Evolutionary conservation across 2,329 filamentous ascomycete species (phyloP).

Genomic region (Monilinia polystroma): DNA sequence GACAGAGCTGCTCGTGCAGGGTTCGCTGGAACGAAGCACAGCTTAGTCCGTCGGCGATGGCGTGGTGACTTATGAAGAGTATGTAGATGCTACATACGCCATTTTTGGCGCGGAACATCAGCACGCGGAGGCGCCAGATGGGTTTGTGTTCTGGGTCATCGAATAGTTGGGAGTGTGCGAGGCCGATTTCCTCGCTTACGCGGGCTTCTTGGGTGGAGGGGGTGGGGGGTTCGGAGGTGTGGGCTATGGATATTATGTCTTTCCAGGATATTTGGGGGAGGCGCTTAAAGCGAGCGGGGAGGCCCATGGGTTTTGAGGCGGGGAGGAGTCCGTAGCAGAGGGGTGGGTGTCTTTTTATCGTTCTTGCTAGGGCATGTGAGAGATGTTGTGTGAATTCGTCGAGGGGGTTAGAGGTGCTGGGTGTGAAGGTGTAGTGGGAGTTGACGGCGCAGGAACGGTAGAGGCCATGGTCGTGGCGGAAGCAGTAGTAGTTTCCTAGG

Average conservation of each 20-base stretch:
- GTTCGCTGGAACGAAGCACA: slow-evolving; percentile 30
- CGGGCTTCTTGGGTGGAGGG: not conserved
- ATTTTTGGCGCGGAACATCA: slow-evolving; percentile 15
- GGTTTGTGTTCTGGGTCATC: slow-evolving; percentile 28
- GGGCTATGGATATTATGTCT: not conserved
- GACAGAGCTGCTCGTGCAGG: slow-evolving; percentile 25
- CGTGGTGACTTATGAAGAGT: slow-evolving; percentile 29
- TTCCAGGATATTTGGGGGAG: not conserved
- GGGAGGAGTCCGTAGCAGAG: not conserved
- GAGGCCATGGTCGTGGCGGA: not conserved
- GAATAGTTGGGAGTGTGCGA: slow-evolving; percentile 28
- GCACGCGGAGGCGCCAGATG: slow-evolving; percentile 30
- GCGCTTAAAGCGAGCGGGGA: not conserved
- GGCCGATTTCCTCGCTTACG: slow-evolving; percentile 23
- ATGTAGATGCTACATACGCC: slow-evolving; percentile 26
- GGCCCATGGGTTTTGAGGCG: not conserved
- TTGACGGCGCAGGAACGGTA: slow-evolving; percentile 14
- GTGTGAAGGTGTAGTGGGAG: slow-evolving; percentile 3
- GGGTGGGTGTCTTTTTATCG: not conserved
- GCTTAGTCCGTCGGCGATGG: slow-evolving; percentile 30
- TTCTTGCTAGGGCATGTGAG: not conserved
- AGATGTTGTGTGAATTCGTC: not conserved
- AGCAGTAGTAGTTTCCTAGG: slow-evolving; percentile 4
- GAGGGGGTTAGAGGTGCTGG: not conserved
- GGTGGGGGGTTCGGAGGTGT: not conserved